Evolutionary conservation across 2,329 filamentous ascomycete genomes (phyloP).

Genomic region (Talaromyces sp.): DNA sequence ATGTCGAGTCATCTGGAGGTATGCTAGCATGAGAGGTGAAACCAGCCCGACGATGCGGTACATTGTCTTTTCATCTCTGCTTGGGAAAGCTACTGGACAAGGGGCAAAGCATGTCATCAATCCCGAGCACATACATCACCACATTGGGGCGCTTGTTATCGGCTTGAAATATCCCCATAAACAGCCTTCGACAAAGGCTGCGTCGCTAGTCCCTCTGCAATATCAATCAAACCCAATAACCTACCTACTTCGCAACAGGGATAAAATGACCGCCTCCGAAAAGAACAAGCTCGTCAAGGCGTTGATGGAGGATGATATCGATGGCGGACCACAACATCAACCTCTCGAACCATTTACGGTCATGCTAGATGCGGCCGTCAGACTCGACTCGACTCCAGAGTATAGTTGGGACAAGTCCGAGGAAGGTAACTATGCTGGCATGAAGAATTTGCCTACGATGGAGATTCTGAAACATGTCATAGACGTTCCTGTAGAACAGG

Average conservation of each 20-base stretch:
- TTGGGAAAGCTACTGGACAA: constrained; percentile 23
- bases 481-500: constrained; percentile 26
- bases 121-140: constrained; percentile 23
- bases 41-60: constrained; percentile 35
- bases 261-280: constrained; percentile 21
- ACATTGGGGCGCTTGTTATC: constrained; percentile 34
- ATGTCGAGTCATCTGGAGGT: constrained; percentile 47
- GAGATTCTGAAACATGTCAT: constrained; percentile 36
- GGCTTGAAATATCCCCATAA: constrained; percentile 27
- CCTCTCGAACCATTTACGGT: constrained; percentile 26
- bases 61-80: constrained; percentile 30
- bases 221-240: constrained; percentile 27
- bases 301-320: constrained; percentile 31
- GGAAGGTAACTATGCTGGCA: not conserved
- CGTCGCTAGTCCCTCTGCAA: constrained; percentile 24
- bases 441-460: constrained; percentile 21
- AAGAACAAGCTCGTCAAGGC: constrained; percentile 27
- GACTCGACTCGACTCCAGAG: constrained; percentile 26
- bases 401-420: constrained; percentile 3
- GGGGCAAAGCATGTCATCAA: constrained; percentile 13
- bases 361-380: constrained; percentile 36
- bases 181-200: constrained; percentile 18
- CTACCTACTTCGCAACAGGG: constrained; percentile 23
- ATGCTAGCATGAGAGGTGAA: constrained; percentile 40
- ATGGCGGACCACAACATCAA: constrained; percentile 23